phyloP scores from a whole-genome alignment of 163 green algal genomes.

The Coccomyxa subellipsoidea region DNA sequence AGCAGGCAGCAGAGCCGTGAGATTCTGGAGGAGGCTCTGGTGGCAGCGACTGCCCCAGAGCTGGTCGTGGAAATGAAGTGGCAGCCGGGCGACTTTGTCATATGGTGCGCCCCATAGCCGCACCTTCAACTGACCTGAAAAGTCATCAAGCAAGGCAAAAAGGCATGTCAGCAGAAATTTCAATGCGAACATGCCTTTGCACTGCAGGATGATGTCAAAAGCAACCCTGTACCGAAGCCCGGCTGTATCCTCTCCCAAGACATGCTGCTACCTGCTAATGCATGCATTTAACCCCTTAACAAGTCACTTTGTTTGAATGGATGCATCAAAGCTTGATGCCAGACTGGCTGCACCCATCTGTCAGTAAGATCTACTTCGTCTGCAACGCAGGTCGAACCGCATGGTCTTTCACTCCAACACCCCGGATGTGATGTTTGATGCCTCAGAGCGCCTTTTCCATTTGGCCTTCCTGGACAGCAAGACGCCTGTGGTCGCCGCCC shows the following conservation, averaged over 20 bases:
- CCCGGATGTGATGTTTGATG: background rate
- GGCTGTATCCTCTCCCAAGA: too few species aligned
- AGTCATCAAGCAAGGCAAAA: too few species aligned
- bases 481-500: background rate
- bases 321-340: too few species aligned
- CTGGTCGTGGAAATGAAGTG: background rate
- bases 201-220: too few species aligned
- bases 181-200: too few species aligned
- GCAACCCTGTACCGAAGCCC: too few species aligned
- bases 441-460: background rate
- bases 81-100: slow-evolving; percentile 3
- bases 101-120: background rate
- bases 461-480: slow-evolving; percentile 4
- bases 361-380: too few species aligned
- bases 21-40: background rate
- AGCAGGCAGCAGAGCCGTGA: slow-evolving; percentile 1
- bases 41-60: background rate
- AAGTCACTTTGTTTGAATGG: too few species aligned
- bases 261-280: too few species aligned
- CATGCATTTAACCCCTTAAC: too few species aligned
- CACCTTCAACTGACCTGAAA: background rate
- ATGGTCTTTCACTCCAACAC: slow-evolving; percentile 6
- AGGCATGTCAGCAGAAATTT: too few species aligned
- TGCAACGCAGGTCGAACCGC: background rate
- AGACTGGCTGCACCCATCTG: too few species aligned